These are phyloP conservation scores for Solanum paucissectum DNA, from an alignment of 257 asterid species.

Conservation along the genomic window DNA sequence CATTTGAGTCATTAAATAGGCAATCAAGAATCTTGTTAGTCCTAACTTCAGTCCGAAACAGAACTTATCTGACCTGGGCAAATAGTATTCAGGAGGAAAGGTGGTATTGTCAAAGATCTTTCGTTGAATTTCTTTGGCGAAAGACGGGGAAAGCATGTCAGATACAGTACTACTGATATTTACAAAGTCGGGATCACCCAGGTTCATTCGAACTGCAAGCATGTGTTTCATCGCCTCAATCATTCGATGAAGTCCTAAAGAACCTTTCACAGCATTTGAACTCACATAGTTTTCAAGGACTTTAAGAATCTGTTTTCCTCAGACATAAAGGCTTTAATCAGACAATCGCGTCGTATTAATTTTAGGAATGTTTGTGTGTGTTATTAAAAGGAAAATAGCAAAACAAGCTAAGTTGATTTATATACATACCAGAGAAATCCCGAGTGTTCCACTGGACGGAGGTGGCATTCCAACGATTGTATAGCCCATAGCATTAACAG, in stretches of 20 bases:
- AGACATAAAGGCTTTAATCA: not conserved
- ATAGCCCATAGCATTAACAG: slow-evolving; percentile 59
- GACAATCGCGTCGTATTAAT: not conserved
- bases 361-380: no score
- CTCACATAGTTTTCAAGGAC: slow-evolving; percentile 43
- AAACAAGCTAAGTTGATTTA: not conserved
- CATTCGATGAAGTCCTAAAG: slow-evolving; percentile 77
- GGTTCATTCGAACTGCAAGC: slow-evolving; percentile 68
- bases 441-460: slow-evolving; percentile 85
- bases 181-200: slow-evolving; percentile 75
- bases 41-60: not conserved
- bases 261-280: slow-evolving; percentile 36
- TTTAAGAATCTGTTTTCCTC: slow-evolving; percentile 52
- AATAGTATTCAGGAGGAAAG: slow-evolving; percentile 77
- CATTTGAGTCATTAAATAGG: not conserved
- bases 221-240: slow-evolving; percentile 79
- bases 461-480: slow-evolving; percentile 87
- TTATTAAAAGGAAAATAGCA: not conserved
- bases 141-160: slow-evolving; percentile 71
- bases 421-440: slow-evolving; percentile 62
- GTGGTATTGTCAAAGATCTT: slow-evolving; percentile 79
- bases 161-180: slow-evolving; percentile 31
- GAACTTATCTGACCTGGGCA: slow-evolving; percentile 38
- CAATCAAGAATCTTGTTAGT: not conserved
- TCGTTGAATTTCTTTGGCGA: slow-evolving; percentile 39